These are phyloP conservation scores for Phytophthora cryptogea DNA, from an alignment of 352 stramenopile species.

Conservation along the genomic window DNA sequence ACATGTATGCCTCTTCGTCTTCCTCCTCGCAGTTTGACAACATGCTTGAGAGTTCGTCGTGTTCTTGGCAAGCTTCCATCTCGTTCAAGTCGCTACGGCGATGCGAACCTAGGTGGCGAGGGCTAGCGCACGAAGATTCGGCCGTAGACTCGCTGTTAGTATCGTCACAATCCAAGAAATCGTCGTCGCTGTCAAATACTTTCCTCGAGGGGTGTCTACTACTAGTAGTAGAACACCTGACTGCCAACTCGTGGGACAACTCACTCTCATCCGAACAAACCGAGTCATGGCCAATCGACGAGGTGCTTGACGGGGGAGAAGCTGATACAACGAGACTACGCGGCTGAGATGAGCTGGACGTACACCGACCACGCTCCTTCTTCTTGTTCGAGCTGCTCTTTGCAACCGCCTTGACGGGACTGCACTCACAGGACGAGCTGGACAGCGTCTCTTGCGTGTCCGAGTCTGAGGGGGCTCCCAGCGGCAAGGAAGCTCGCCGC, in stretches of 20 bases:
- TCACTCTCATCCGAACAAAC: constrained; percentile 19
- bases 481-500: constrained; percentile 19
- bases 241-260: constrained; percentile 25
- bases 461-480: constrained; percentile 15
- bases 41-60: constrained; percentile 56
- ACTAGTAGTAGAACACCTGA: constrained; percentile 7
- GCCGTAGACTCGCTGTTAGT: constrained; percentile 77
- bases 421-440: constrained; percentile 25
- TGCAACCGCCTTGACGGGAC: constrained; percentile 9
- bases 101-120: constrained; percentile 45
- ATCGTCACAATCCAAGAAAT: constrained; percentile 73
- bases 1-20: constrained; percentile 63
- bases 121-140: constrained; percentile 76
- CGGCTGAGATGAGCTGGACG: constrained; percentile 6
- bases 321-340: constrained; percentile 5
- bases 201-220: constrained; percentile 22
- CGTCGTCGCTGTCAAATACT: constrained; percentile 49
- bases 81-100: constrained; percentile 32
- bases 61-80: constrained; percentile 40
- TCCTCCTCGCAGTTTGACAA: constrained; percentile 65
- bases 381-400: constrained; percentile 4
- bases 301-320: constrained; percentile 21
- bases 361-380: constrained; percentile 4
- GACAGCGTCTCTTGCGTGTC: constrained; percentile 18
- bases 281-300: constrained; percentile 12